A percentile compares a stretch with the other conserved stretches of the same genome.
These are phyloP conservation scores for Wallacemonas sp. DNA, from an alignment of 208 protist species.

Conservation along the genomic window DNA sequence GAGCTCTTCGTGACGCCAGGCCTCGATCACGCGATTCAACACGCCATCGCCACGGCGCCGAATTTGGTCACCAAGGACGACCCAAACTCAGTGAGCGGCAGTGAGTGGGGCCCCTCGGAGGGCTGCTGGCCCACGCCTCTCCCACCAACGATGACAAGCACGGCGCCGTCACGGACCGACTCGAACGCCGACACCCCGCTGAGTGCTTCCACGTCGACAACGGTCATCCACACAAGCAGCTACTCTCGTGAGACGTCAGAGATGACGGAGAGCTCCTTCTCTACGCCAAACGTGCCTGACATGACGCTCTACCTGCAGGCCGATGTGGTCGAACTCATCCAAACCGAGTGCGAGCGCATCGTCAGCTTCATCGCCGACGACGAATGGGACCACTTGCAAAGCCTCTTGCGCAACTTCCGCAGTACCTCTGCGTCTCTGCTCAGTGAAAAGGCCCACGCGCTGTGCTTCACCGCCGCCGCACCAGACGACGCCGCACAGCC, in stretches of 20 bases:
- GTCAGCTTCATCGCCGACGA: conserved; percentile 53
- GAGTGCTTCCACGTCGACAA: too few relatives aligned
- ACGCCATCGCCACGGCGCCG: conserved; percentile 54
- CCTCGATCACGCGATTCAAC: conserved; percentile 50
- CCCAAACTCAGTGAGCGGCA: background rate
- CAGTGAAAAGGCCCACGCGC: conserved; percentile 40
- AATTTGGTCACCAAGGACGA: conserved; percentile 30
- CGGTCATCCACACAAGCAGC: too few relatives aligned
- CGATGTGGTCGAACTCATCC: conserved; percentile 46
- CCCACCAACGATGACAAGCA: too few relatives aligned
- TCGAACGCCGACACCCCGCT: too few relatives aligned
- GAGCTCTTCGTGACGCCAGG: conserved; percentile 54
- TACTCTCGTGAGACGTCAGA: too few relatives aligned
- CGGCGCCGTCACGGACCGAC: too few relatives aligned
- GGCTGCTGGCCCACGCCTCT: background rate
- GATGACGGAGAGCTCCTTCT: too few relatives aligned
- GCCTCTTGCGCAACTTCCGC: conserved; percentile 34
- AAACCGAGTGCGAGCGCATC: conserved; percentile 79
- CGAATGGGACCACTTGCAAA: conserved; percentile 46
- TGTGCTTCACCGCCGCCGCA: conserved; percentile 28
- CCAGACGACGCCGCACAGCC: conserved; percentile 10
- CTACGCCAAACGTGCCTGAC: too few relatives aligned
- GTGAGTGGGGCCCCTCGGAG: background rate
- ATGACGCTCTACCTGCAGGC: conserved; percentile 51
- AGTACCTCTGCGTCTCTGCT: conserved; percentile 25